A percentile compares a stretch with the other conserved stretches of the same genome.
These are phyloP conservation scores for Trichoderma asperelloides DNA, from an alignment of 495 filamentous ascomycete species.

Conservation along the genomic window DNA sequence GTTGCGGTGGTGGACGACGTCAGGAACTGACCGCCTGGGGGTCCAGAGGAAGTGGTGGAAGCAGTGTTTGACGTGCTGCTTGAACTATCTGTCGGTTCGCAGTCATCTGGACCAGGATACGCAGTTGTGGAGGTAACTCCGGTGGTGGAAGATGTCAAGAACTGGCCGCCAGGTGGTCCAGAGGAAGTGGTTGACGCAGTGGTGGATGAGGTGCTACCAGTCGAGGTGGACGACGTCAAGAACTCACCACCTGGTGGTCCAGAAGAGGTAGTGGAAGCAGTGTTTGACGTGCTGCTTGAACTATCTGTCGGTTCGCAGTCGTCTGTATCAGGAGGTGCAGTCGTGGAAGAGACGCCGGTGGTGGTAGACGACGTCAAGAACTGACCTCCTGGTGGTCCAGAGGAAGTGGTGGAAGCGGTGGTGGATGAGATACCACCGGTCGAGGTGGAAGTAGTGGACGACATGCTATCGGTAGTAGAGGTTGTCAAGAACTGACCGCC, in stretches of 20 bases:
- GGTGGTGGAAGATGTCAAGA: background rate
- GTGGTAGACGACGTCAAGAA: background rate
- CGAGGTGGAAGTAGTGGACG: too few relatives aligned
- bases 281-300: background rate
- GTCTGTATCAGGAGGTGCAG: too few relatives aligned
- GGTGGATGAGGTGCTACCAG: background rate
- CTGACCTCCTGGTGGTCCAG: background rate
- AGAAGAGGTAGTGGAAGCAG: background rate
- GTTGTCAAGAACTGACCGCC: background rate
- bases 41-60: background rate
- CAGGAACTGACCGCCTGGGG: too few relatives aligned
- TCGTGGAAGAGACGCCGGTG: background rate
- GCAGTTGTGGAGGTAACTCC: background rate
- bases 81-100: too few relatives aligned
- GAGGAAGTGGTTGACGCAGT: background rate
- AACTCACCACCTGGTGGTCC: too few relatives aligned
- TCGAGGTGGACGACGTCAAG: background rate
- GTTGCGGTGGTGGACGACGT: too few relatives aligned
- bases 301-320: too few relatives aligned
- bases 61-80: background rate
- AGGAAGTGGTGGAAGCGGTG: background rate
- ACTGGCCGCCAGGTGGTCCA: background rate
- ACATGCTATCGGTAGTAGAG: background rate
- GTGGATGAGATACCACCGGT: background rate
- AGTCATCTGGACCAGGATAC: too few relatives aligned